Evolutionary conservation across 108 stramenopile species (phyloP).

Genomic region (Nitzschia putrida): DNA sequence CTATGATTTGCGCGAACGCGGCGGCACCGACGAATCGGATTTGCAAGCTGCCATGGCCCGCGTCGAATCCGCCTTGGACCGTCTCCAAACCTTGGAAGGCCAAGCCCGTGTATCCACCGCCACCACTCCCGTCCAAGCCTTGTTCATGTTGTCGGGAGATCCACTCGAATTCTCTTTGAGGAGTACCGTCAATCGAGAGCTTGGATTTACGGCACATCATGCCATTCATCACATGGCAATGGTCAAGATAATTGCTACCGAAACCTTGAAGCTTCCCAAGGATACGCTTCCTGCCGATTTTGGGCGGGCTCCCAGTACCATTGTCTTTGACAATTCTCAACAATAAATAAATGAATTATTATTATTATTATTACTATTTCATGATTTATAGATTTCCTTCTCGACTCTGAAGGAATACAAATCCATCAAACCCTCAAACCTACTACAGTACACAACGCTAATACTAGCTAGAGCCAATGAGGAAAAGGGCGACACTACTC

Average conservation of each 20-base stretch:
- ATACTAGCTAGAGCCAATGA: too few relatives aligned
- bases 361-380: too few relatives aligned
- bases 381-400: too few relatives aligned
- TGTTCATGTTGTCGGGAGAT: constrained; percentile 77
- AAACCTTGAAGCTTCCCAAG: constrained; percentile 45
- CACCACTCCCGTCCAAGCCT: constrained; percentile 47
- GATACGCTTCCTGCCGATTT: constrained; percentile 65
- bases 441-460: too few relatives aligned
- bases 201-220: constrained; percentile 91
- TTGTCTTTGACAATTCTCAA: constrained; percentile 48
- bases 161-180: constrained; percentile 56
- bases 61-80: constrained; percentile 24
- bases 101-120: background rate
- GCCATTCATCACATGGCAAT: constrained; percentile 93
- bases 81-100: background rate
- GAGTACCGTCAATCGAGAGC: constrained; percentile 76
- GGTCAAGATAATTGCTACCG: constrained; percentile 78
- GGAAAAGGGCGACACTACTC: too few relatives aligned
- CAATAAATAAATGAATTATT: constrained; percentile 5
- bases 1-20: constrained; percentile 76
- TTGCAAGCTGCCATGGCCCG: constrained; percentile 62
- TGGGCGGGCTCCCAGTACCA: constrained; percentile 83
- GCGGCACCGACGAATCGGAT: constrained; percentile 69
- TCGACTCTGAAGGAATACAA: too few relatives aligned
- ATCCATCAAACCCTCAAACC: too few relatives aligned